These are phyloP conservation scores for Chloranthus sessilifolius DNA, from an alignment of 164 flowering plant species.

Conservation along the genomic window DNA sequence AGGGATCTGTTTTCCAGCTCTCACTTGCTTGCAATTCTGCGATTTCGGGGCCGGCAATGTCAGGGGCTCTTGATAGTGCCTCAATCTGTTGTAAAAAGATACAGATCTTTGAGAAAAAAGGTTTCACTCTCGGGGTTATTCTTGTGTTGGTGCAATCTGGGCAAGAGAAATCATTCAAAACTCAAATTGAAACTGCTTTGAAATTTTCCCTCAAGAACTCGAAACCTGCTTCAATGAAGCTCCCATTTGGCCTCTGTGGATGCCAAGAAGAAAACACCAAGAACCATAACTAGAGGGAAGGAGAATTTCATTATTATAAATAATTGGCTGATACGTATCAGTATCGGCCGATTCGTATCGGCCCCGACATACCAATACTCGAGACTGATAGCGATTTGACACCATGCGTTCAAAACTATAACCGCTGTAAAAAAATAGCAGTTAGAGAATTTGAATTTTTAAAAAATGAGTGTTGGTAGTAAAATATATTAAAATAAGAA, in stretches of 20 bases:
- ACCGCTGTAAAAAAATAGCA: too few species aligned
- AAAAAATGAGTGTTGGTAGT: too few species aligned
- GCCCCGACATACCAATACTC: too few species aligned
- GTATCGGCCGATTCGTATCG: too few species aligned
- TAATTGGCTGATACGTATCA: too few species aligned
- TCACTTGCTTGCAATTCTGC: constrained; percentile 80
- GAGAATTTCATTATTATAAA: too few species aligned
- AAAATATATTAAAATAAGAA: too few species aligned
- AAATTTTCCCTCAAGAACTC: constrained; percentile 64
- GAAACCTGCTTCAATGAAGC: constrained; percentile 53
- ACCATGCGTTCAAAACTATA: too few species aligned
- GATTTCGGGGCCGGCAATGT: constrained; percentile 74
- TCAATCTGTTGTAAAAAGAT: constrained; percentile 82
- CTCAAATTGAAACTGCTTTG: constrained; percentile 57
- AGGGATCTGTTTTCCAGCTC: constrained; percentile 55
- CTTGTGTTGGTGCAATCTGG: constrained; percentile 50
- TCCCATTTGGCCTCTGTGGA: constrained; percentile 90
- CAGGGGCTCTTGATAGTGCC: constrained; percentile 63
- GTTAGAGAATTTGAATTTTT: too few species aligned
- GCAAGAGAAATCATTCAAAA: constrained; percentile 56
- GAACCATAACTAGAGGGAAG: too few species aligned
- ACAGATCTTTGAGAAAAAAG: constrained; percentile 90
- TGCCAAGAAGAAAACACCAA: constrained; percentile 72
- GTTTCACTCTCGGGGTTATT: constrained; percentile 61
- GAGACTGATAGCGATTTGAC: too few species aligned